Conservation (phyloP, 768 basidiomycete genomes). For the Termitomyces sp. region DNA sequence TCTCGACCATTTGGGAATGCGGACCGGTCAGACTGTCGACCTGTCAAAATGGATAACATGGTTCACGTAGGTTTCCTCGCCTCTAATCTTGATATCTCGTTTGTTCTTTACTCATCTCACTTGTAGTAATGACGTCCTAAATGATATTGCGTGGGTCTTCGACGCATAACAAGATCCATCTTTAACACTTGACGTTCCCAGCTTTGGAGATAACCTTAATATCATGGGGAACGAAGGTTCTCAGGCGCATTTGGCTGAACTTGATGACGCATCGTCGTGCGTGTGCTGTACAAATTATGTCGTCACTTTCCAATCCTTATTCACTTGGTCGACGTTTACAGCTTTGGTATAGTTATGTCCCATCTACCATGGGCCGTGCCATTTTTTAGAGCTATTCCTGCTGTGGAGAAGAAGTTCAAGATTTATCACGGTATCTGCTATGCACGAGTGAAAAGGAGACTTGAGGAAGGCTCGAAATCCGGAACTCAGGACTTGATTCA, state of each 20-base stretch:
- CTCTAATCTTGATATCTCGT: neutral
- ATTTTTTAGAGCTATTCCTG: constrained; percentile 7
- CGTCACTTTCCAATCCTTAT: neutral
- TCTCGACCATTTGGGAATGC: constrained; percentile 10
- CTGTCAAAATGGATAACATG: constrained; percentile 30
- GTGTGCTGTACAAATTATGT: neutral
- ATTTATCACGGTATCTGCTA: constrained; percentile 34
- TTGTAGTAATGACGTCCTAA: constrained; percentile 32
- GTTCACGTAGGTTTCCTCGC: constrained; percentile 26
- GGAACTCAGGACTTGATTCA: constrained; percentile 14
- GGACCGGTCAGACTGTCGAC: constrained; percentile 18
- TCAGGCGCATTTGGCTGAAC: neutral
- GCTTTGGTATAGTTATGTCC: neutral
- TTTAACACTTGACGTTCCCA: constrained; percentile 2
- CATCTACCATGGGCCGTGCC: constrained; percentile 11
- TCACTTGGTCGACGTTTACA: neutral
- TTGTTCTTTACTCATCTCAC: neutral
- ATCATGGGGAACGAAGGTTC: constrained; percentile 9
- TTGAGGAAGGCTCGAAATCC: constrained; percentile 34
- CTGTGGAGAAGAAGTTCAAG: constrained; percentile 3
- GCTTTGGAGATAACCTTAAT: constrained; percentile 23
- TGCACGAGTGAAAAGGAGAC: constrained; percentile 50
- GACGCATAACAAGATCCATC: neutral
- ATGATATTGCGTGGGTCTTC: constrained; percentile 30
- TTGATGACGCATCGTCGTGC: constrained; percentile 6